A percentile compares a stretch with the other conserved stretches of the same genome.
Evolutionary conservation across 257 asterid genomes (phyloP).

Genomic region (Verbena officinalis): DNA sequence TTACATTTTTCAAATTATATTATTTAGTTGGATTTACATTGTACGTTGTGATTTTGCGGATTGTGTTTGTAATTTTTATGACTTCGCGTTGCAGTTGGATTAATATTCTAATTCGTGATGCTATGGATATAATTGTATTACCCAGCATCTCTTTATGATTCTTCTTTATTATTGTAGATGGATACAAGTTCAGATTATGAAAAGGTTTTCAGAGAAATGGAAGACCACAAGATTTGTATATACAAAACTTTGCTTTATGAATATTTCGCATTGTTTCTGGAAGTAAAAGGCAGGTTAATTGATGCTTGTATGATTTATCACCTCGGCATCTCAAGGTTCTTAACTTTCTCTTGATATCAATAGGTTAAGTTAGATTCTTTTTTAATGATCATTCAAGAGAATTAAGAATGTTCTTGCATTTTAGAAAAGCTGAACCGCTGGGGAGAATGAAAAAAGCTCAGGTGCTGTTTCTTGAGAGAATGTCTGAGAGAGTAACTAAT

Average conservation of each 20-base stretch:
- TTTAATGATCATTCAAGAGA: conserved; percentile 13
- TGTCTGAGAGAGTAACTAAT: conserved; percentile 65
- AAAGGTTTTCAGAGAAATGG: conserved; percentile 67
- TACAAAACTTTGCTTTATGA: conserved; percentile 72
- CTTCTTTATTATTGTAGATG: conserved; percentile 58
- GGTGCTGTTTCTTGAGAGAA: conserved; percentile 88
- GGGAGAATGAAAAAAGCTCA: conserved; percentile 92
- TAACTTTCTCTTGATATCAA: conserved; percentile 16
- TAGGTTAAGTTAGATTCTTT: neutral
- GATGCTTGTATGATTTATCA: conserved; percentile 81
- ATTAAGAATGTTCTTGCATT: conserved; percentile 26
- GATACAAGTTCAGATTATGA: conserved; percentile 72
- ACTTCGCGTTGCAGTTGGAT: conserved; percentile 7
- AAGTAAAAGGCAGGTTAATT: conserved; percentile 72
- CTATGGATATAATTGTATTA: neutral
- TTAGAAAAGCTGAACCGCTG: conserved; percentile 81
- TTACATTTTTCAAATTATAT: neutral
- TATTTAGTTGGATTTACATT: neutral
- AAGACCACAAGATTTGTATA: conserved; percentile 60
- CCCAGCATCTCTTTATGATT: neutral
- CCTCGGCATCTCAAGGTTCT: conserved; percentile 86
- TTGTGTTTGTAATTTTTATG: conserved; percentile 8
- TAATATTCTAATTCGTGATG: conserved; percentile 1
- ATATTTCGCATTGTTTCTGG: conserved; percentile 69
- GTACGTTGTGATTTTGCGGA: neutral